Conservation (phyloP, 257 asterid genomes). For the Solanum phureja region DNA sequence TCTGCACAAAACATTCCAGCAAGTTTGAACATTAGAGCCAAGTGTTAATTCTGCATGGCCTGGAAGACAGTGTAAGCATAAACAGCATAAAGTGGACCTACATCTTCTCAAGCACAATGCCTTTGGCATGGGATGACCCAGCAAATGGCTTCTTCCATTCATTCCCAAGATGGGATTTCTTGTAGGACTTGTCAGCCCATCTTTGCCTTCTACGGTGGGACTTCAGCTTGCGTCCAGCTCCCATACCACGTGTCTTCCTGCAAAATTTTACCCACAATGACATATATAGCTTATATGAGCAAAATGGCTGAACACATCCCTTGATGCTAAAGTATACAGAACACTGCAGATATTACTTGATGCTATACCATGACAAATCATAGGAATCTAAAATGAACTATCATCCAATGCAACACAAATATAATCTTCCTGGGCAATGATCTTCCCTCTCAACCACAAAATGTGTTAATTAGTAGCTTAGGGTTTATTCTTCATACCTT, state of each 20-base stretch:
- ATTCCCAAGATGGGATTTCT: conserved; percentile 70
- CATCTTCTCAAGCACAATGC: conserved; percentile 79
- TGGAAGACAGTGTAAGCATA: background rate
- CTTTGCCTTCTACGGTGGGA: conserved; percentile 63
- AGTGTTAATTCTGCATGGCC: background rate
- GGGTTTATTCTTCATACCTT: background rate
- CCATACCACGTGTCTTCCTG: conserved; percentile 80
- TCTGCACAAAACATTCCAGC: conserved; percentile 15
- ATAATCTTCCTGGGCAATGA: background rate
- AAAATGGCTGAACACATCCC: background rate
- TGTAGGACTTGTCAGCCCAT: conserved; percentile 78
- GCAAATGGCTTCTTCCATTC: conserved; percentile 89
- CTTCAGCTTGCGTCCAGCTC: conserved; percentile 82
- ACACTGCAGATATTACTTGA: background rate
- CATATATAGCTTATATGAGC: background rate
- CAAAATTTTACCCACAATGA: background rate
- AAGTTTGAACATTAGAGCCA: background rate
- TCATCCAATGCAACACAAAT: background rate
- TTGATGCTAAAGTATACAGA: background rate
- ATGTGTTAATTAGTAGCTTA: background rate
- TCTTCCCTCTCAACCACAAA: background rate
- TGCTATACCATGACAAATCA: background rate
- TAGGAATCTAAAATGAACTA: background rate
- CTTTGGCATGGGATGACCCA: conserved; percentile 77
- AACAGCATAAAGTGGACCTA: conserved; percentile 1